phyloP scores from a whole-genome alignment of 257 asterid species.

The Fraxinus pennsylvanica region DNA sequence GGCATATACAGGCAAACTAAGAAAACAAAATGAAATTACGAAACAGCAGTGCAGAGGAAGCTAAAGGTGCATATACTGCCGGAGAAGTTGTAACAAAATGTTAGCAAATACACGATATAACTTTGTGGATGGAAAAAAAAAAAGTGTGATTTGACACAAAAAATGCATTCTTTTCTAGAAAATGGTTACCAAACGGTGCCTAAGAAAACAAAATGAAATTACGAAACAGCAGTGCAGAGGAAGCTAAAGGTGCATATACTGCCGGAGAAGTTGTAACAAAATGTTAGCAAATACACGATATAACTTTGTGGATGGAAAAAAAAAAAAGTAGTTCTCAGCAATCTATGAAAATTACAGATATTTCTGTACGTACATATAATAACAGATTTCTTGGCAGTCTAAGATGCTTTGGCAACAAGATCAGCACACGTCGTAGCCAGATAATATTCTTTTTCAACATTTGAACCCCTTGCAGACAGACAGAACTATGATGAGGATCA shows the following conservation, averaged over 20 bases:
- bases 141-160: too few relatives aligned
- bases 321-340: neutral
- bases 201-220: neutral
- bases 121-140: too few relatives aligned
- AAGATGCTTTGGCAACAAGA: neutral
- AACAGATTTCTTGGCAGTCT: neutral
- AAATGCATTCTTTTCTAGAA: too few relatives aligned
- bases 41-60: neutral
- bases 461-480: constrained; percentile 73
- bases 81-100: neutral
- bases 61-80: neutral
- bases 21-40: neutral
- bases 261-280: neutral
- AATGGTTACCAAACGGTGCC: too few relatives aligned
- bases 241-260: neutral
- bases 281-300: neutral
- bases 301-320: neutral
- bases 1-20: neutral
- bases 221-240: neutral
- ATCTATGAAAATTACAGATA: neutral
- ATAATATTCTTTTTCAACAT: constrained; percentile 42
- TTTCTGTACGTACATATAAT: neutral
- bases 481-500: constrained; percentile 78
- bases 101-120: neutral
- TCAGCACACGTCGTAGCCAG: neutral